Evolutionary conservation across 1,139 yeast genomes (phyloP).

Genomic region (Kluyveromyces sp.): DNA sequence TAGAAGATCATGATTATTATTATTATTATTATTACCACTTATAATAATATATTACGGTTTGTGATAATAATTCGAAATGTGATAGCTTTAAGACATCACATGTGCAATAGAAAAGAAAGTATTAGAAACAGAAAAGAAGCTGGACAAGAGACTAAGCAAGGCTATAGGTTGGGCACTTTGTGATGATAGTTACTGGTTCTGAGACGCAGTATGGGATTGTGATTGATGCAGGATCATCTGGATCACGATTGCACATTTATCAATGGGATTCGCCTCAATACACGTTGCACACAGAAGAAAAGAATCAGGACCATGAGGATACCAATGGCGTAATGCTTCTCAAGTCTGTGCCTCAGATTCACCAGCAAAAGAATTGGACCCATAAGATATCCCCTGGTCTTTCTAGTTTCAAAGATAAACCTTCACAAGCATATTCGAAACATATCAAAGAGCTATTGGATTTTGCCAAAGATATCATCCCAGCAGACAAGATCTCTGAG

Average conservation of each 20-base stretch:
- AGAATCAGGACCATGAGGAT: conserved; percentile 9
- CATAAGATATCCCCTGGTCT: conserved; percentile 63
- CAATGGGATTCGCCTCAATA: conserved; percentile 49
- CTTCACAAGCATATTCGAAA: conserved; percentile 47
- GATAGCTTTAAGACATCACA: too few species aligned
- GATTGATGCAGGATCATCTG: conserved; percentile 77
- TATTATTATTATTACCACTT: too few species aligned
- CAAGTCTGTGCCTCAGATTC: conserved; percentile 54
- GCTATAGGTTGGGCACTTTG: not conserved
- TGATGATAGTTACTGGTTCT: not conserved
- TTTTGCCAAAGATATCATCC: conserved; percentile 54
- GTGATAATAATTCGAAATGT: too few species aligned
- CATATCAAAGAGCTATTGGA: conserved; percentile 51
- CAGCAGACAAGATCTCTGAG: conserved; percentile 40
- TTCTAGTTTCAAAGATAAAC: conserved; percentile 46
- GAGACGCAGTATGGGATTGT: conserved; percentile 37
- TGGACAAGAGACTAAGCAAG: not conserved
- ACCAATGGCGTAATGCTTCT: conserved; percentile 26
- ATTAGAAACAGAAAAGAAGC: not conserved
- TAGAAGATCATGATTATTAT: too few species aligned
- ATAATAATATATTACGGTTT: too few species aligned
- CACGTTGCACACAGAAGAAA: conserved; percentile 11
- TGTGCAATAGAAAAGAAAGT: not conserved
- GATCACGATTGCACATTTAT: conserved; percentile 65
- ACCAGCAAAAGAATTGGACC: conserved; percentile 54